These are phyloP conservation scores for Mortierella sp. DNA, from an alignment of 371 early-diverging fungal genomes.

Conservation along the genomic window DNA sequence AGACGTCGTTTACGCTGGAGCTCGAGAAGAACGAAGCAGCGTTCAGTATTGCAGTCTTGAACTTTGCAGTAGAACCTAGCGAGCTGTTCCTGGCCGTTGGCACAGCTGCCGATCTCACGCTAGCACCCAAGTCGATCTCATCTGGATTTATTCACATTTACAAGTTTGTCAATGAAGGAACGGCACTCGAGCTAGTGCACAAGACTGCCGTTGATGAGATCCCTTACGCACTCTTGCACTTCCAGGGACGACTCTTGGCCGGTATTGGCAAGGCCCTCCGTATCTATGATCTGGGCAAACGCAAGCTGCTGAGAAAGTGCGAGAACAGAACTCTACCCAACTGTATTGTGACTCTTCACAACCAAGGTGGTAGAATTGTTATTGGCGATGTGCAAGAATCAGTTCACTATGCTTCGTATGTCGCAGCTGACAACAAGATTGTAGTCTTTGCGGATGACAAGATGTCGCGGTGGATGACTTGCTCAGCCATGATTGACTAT, in stretches of 20 bases:
- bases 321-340: constrained; percentile 83
- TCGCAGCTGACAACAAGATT: constrained; percentile 81
- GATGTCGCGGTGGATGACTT: constrained; percentile 89
- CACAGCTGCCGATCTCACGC: constrained; percentile 77
- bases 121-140: constrained; percentile 78
- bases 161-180: constrained; percentile 72
- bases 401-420: constrained; percentile 81
- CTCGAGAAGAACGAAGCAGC: constrained; percentile 92
- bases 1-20: constrained; percentile 75
- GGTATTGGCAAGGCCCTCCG: constrained; percentile 90
- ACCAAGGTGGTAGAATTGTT: constrained; percentile 89
- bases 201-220: constrained; percentile 88
- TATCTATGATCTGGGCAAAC: constrained; percentile 93
- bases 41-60: constrained; percentile 78
- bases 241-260: constrained; percentile 91
- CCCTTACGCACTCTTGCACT: constrained; percentile 84
- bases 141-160: constrained; percentile 83
- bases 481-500: constrained; percentile 86
- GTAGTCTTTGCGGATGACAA: constrained; percentile 94
- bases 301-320: constrained; percentile 91
- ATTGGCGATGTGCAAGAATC: constrained; percentile 92
- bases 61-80: constrained; percentile 68
- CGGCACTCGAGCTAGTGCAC: constrained; percentile 81
- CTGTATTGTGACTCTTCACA: constrained; percentile 76
- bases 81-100: constrained; percentile 87